These are phyloP conservation scores for Aspergillus novofumigatus DNA, from an alignment of 2,329 filamentous ascomycete species.

Conservation along the genomic window DNA sequence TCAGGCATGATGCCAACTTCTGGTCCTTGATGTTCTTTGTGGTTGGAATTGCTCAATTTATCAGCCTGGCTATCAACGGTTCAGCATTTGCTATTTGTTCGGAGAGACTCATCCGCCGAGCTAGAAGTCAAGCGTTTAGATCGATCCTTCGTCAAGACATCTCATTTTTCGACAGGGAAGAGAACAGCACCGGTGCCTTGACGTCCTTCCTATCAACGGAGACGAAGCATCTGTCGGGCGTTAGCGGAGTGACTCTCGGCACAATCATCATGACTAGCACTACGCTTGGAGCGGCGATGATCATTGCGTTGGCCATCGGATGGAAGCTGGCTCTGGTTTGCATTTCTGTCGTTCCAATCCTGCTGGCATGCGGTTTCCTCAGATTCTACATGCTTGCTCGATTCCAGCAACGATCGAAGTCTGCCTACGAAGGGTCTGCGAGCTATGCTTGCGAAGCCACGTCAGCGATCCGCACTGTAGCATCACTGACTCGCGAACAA, in stretches of 20 bases:
- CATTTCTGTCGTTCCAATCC: conserved; percentile 69
- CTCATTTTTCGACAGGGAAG: conserved; percentile 81
- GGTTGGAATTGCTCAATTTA: conserved; percentile 68
- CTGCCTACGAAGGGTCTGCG: conserved; percentile 74
- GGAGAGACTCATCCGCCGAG: conserved; percentile 78
- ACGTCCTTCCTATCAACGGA: conserved; percentile 87
- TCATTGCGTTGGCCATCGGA: conserved; percentile 67
- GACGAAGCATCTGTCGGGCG: conserved; percentile 80
- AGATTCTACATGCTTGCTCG: conserved; percentile 78
- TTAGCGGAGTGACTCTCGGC: conserved; percentile 82
- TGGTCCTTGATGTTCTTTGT: conserved; percentile 89
- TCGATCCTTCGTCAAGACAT: conserved; percentile 90
- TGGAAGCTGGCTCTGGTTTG: conserved; percentile 89
- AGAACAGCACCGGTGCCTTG: conserved; percentile 83
- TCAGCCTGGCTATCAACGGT: conserved; percentile 66
- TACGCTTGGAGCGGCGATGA: conserved; percentile 71
- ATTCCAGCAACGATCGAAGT: conserved; percentile 75
- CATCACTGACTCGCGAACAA: conserved; percentile 78
- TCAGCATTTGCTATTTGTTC: conserved; percentile 77
- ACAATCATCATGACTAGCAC: conserved; percentile 77
- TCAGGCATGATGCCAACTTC: conserved; percentile 72
- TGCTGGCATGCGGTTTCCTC: conserved; percentile 78
- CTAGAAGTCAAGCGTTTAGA: conserved; percentile 77
- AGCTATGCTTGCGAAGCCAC: conserved; percentile 91
- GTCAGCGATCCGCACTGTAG: conserved; percentile 88